Evolutionary conservation across 495 filamentous ascomycete genomes (phyloP), one percentile per base, ranked within the genome.

Genomic region (Sphaerosporella brunnea): DNA sequence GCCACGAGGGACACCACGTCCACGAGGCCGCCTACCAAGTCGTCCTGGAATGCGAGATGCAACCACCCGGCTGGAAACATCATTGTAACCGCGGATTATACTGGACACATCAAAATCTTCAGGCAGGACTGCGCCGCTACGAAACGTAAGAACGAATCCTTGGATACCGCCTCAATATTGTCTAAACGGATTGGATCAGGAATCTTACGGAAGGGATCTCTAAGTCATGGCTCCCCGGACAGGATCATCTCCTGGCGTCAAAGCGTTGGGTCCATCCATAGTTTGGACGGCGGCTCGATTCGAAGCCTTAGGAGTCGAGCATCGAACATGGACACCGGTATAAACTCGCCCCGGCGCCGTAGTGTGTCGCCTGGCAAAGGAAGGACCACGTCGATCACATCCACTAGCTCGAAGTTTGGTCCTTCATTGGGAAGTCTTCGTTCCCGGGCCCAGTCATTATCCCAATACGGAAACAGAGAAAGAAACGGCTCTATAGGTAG

Each of bases 211-310:
- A 23, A 68, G 62, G 55, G 75, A 82, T 46, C 43, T 8, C 43
- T 46, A n/a, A 74, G 73, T 51, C 69, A 78, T 1, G 72, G 74
- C 3, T 77, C 30, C 7, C 28, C 79, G 4, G 88, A 96, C 51
- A 73, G 83, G n/a, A 94, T 95, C 47, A 70, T 93, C 30, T 82
- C 76, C 44, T 96, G 88, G 88, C 79, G 88, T 11, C 84, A 88
- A 55, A 84, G 78, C 25, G 71, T 86, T 47, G 74, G 69, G 20
- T 75, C 73, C 45, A 70, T 65, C 23, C 56, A 65, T 26, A 74
- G 69, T 52, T 59, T 70, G 23, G 72, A 75, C 9, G n/a, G 9
- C n/a, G 64, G 66, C 19, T 67, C 68, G 34, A 65, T 64, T 44
- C 59, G 63, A 13, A 63, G 63, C 8, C 60, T 51, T n/a, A n/a